Conservation (phyloP, 176 grass and related monocot species). For the Zizania latifolia region DNA sequence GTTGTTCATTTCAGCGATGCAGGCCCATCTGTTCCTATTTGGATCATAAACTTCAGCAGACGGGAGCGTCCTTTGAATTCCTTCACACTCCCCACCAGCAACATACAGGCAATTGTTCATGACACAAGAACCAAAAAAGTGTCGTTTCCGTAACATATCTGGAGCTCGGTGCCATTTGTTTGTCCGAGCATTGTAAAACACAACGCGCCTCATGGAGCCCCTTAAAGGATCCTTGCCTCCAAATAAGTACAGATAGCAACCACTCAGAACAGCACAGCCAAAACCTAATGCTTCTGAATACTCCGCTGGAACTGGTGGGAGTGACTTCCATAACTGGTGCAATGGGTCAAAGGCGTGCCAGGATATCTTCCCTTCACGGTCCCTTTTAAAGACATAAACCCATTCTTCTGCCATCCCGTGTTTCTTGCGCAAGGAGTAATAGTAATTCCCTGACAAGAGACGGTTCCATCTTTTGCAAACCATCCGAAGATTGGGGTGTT, state of each 20-base stretch:
- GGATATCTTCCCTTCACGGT: conserved; percentile 84
- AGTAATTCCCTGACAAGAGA: conserved; percentile 80
- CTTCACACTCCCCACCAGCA: conserved; percentile 89
- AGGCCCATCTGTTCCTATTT: conserved; percentile 71
- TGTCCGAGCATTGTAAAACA: conserved; percentile 82
- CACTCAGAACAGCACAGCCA: conserved; percentile 66
- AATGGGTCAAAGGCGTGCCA: conserved; percentile 86
- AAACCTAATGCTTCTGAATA: conserved; percentile 81
- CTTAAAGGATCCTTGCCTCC: conserved; percentile 75
- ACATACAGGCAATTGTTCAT: conserved; percentile 84
- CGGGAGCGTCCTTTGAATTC: conserved; percentile 57
- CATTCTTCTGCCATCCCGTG: conserved; percentile 71
- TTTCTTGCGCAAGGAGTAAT: conserved; percentile 74
- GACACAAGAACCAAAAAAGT: conserved; percentile 84
- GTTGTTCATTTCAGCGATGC: conserved; percentile 66
- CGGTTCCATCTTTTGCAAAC: conserved; percentile 90
- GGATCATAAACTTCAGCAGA: conserved; percentile 87
- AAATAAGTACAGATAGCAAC: conserved; percentile 86
- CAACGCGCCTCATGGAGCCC: conserved; percentile 82
- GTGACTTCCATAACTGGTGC: conserved; percentile 68
- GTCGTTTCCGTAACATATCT: conserved; percentile 79
- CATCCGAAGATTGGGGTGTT: conserved; percentile 54
- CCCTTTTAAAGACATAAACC: conserved; percentile 82
- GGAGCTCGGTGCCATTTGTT: conserved; percentile 93
- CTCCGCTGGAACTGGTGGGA: conserved; percentile 70